A percentile compares a stretch with the other conserved stretches of the same genome.
These are phyloP conservation scores for Tausonia pullulans DNA, from an alignment of 1,284 basidiomycete genomes.

Conservation along the genomic window DNA sequence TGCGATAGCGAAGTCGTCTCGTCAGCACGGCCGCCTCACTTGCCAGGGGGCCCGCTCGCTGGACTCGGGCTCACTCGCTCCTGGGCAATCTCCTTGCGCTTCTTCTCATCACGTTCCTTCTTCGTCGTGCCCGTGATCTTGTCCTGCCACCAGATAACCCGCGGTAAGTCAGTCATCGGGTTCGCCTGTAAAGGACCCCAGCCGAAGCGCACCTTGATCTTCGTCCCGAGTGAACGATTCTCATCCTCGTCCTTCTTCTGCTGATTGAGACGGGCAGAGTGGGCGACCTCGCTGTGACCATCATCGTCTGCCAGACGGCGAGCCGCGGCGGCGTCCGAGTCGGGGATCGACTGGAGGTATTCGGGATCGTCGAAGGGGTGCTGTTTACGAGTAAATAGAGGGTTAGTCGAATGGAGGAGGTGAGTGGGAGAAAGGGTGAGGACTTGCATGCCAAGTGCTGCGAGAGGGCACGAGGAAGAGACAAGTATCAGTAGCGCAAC, in stretches of 20 bases:
- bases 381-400: too few species aligned
- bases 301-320: background rate
- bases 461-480: too few species aligned
- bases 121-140: constrained; percentile 9
- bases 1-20: background rate
- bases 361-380: constrained; percentile 58
- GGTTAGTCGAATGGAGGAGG: too few species aligned
- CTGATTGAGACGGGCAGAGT: background rate
- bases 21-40: too few species aligned
- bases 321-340: background rate
- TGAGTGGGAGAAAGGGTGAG: too few species aligned
- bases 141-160: constrained; percentile 9
- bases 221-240: background rate
- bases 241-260: background rate
- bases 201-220: background rate
- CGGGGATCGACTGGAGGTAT: constrained; percentile 28
- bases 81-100: background rate
- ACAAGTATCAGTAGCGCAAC: too few species aligned
- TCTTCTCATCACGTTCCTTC: constrained; percentile 1
- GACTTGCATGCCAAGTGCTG: too few species aligned
- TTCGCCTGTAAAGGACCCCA: background rate
- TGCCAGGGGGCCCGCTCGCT: background rate
- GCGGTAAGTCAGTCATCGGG: background rate
- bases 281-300: background rate
- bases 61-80: background rate